Conservation (phyloP, 257 asterid genomes). For the Ilex aquifolium region DNA sequence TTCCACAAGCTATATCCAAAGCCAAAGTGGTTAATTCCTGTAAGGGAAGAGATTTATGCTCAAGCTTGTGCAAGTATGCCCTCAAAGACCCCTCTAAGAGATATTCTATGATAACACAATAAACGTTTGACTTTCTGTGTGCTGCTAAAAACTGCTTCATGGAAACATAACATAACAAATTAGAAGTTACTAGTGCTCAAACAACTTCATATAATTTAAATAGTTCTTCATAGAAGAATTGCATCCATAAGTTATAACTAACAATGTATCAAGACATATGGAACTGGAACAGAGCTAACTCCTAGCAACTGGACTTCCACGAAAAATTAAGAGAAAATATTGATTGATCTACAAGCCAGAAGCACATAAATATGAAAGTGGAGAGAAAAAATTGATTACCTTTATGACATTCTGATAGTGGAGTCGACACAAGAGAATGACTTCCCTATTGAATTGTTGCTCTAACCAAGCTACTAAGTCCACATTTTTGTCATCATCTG, state of each 20-base stretch:
- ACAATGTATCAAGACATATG: too few relatives aligned
- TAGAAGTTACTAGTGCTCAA: too few relatives aligned
- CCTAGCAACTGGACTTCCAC: too few relatives aligned
- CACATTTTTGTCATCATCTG: conserved; percentile 35
- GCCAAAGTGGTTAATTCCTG: conserved; percentile 52
- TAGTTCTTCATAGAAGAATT: too few relatives aligned
- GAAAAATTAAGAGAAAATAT: too few relatives aligned
- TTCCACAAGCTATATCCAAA: conserved; percentile 58
- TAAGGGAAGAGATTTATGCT: conserved; percentile 36
- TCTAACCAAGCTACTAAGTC: conserved; percentile 21
- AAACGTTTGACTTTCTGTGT: conserved; percentile 47
- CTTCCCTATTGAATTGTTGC: conserved; percentile 38
- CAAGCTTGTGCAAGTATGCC: conserved; percentile 55
- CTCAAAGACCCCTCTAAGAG: conserved; percentile 60
- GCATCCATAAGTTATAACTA: too few relatives aligned
- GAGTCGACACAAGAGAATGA: conserved; percentile 32
- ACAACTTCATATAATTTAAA: too few relatives aligned
- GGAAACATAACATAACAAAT: too few relatives aligned
- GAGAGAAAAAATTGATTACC: conserved; percentile 11
- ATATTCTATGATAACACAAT: conserved; percentile 62
- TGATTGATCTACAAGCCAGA: too few relatives aligned
- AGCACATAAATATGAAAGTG: too few relatives aligned
- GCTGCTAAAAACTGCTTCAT: conserved; percentile 54
- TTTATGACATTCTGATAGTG: conserved; percentile 33
- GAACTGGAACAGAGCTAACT: too few relatives aligned